Percentiles rank a stretch among this genome's conserved stretches.
These are phyloP conservation scores for Pseudonitzschia pungens DNA, from an alignment of 108 stramenopile genomes.

Conservation along the genomic window DNA sequence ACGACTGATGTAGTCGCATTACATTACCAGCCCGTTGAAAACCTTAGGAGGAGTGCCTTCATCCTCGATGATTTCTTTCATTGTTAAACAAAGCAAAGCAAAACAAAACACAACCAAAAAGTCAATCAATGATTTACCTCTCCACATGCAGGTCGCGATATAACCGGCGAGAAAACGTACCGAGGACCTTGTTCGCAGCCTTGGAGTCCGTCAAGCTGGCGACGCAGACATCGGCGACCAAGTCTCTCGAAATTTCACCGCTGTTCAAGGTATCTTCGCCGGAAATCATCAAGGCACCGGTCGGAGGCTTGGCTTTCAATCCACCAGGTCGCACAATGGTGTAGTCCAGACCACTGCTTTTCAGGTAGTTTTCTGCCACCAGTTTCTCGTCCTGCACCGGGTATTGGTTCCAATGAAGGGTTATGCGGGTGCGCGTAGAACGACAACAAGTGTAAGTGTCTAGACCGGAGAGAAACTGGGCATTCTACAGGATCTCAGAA, in stretches of 20 bases:
- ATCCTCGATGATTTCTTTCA: constrained; percentile 68
- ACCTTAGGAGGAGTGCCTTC: constrained; percentile 52
- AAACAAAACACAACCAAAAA: not conserved
- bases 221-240: constrained; percentile 86
- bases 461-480: too few relatives aligned
- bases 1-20: not conserved
- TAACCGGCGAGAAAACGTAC: not conserved
- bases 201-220: constrained; percentile 69
- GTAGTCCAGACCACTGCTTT: constrained; percentile 66
- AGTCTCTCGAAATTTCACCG: constrained; percentile 78
- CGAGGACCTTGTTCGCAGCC: constrained; percentile 75
- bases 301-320: constrained; percentile 51
- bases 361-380: constrained; percentile 71
- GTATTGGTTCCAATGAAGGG: not conserved
- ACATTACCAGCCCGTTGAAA: constrained; percentile 81
- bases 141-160: too few relatives aligned
- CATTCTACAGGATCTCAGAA: not conserved
- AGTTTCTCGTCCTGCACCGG: constrained; percentile 61
- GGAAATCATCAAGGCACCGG: constrained; percentile 56
- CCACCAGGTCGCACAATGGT: constrained; percentile 87
- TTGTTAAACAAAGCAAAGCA: not conserved
- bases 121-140: too few relatives aligned
- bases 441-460: not conserved
- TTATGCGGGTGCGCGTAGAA: not conserved
- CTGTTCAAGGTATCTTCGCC: constrained; percentile 74